Base-by-base conservation (phyloP, 2,329 filamentous ascomycete genomes). In the Corinectria fuckeliana region DNA sequence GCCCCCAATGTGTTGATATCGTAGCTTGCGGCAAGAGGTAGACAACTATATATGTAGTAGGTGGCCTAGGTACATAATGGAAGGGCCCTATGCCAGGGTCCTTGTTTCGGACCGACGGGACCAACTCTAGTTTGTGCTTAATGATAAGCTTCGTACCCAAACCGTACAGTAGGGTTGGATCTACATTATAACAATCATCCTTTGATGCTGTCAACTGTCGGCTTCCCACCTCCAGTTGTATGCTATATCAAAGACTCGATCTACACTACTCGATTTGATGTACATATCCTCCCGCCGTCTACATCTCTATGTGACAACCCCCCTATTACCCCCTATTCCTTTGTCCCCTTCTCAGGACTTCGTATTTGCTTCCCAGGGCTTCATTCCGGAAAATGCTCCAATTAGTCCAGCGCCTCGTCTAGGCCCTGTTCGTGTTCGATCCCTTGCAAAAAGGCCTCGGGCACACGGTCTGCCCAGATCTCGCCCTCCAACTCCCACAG, bases 401-500 rank as follows among this genome's bases (percentile, higher is more conserved):
- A n/a, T n/a, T n/a, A n/a, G n/a, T n/a, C n/a, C 32, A n/a, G 32
- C 7, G 10, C 7, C 10, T n/a, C 32, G n/a, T 36, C n/a, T 8
- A 6, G n/a, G 7, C 4, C 14, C 2, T 10, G 3, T 9, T 36
- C 32, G 6, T n/a, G n/a, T 16, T 36, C 3, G 32, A 36, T 9
- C 10, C 4, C 32, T n/a, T 10, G 8, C 5, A 2, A 3, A 18
- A 36, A 36, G n/a, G 32, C 5, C 8, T 10, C n/a, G n/a, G 32
- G 32, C 3, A 36, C n/a, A 3, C 7, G n/a, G n/a, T 16, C 7
- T 16, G 10, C 4, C 32, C 32, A 36, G 2, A 89, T 92, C 58
- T 82, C 80, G 69, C 80, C 80, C 78, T 97, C 93, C 44, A 97
- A 75, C 34, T 66, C 66, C 68, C 83, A 60, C 14, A 67, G 2